Evolutionary conservation across 1,284 basidiomycete species (phyloP).

Genomic region (Crucibulum parvulum): DNA sequence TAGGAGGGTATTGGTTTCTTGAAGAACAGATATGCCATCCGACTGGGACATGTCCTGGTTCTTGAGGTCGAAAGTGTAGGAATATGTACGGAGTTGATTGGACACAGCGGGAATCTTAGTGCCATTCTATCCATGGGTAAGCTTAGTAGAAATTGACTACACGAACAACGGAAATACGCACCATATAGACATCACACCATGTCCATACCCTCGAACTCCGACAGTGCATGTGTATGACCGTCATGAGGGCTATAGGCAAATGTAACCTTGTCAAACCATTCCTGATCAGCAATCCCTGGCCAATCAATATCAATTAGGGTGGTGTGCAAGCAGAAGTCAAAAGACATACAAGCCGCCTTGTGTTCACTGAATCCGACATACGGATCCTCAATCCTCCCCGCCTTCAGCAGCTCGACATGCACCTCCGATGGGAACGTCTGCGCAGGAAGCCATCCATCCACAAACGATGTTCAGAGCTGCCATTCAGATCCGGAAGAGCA

Average conservation of each 20-base stretch:
- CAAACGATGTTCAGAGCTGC: too few relatives aligned
- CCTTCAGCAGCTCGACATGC: slow-evolving; percentile 79
- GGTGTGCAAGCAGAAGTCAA: too few relatives aligned
- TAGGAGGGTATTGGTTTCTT: slow-evolving; percentile 48
- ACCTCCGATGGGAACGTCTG: slow-evolving; percentile 45
- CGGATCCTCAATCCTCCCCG: slow-evolving; percentile 78
- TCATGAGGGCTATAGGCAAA: slow-evolving; percentile 53
- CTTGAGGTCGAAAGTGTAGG: slow-evolving; percentile 35
- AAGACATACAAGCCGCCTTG: slow-evolving; percentile 74
- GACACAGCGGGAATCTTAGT: slow-evolving; percentile 61
- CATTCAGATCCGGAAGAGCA: too few relatives aligned
- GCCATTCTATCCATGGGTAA: slow-evolving; percentile 62
- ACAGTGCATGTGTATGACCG: slow-evolving; percentile 60
- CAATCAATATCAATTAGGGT: background rate
- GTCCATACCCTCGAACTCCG: slow-evolving; percentile 85
- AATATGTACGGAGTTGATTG: too few relatives aligned
- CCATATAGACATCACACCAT: slow-evolving; percentile 78
- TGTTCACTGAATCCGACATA: slow-evolving; percentile 81
- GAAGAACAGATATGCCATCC: slow-evolving; percentile 24
- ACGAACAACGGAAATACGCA: slow-evolving; percentile 39
- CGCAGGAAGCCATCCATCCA: slow-evolving; percentile 17
- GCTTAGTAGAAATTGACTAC: background rate
- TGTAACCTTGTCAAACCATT: slow-evolving; percentile 80
- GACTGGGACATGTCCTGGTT: slow-evolving; percentile 14
- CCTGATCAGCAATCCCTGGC: slow-evolving; percentile 82